These are phyloP conservation scores for Daldinia bambusicola DNA, from an alignment of 495 filamentous ascomycete genomes.

Conservation along the genomic window DNA sequence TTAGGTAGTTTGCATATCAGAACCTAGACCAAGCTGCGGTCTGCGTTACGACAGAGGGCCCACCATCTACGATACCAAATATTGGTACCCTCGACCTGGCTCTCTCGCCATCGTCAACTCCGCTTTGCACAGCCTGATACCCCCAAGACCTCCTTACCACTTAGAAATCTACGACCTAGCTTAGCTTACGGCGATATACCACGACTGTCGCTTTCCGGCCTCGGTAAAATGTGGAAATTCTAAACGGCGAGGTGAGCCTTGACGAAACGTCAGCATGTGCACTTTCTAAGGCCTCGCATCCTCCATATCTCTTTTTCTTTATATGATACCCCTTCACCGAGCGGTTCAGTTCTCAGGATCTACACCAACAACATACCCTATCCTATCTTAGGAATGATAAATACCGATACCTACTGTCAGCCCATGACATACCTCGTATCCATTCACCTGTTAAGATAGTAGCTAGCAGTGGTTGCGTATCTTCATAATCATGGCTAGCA, in stretches of 20 bases:
- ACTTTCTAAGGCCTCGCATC: slow-evolving; percentile 10
- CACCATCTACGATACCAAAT: slow-evolving; percentile 14
- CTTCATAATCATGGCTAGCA: slow-evolving; percentile 35
- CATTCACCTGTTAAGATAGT: slow-evolving; percentile 5
- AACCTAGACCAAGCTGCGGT: slow-evolving; percentile 7
- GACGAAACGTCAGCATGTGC: slow-evolving; percentile 29
- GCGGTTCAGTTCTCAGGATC: neutral
- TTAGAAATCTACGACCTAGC: slow-evolving; percentile 9
- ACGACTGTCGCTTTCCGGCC: neutral
- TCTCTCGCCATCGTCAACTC: slow-evolving; percentile 8
- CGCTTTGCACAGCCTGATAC: slow-evolving; percentile 32
- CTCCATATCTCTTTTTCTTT: neutral
- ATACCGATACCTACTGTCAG: neutral
- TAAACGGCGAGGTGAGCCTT: slow-evolving; percentile 18
- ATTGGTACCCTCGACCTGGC: slow-evolving; percentile 18
- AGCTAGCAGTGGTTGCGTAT: neutral
- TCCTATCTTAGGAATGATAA: slow-evolving; percentile 10
- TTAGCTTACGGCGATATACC: neutral
- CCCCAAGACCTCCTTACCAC: slow-evolving; percentile 9
- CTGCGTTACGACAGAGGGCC: slow-evolving; percentile 13
- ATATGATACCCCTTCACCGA: slow-evolving; percentile 35
- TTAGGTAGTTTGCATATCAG: neutral
- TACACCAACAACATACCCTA: slow-evolving; percentile 4
- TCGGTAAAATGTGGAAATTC: slow-evolving; percentile 29
- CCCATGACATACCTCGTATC: neutral